Evolutionary conservation across 2,329 filamentous ascomycete species (phyloP), one percentile per base, ranked within the genome.

Genomic region (Pyricularia grisea): DNA sequence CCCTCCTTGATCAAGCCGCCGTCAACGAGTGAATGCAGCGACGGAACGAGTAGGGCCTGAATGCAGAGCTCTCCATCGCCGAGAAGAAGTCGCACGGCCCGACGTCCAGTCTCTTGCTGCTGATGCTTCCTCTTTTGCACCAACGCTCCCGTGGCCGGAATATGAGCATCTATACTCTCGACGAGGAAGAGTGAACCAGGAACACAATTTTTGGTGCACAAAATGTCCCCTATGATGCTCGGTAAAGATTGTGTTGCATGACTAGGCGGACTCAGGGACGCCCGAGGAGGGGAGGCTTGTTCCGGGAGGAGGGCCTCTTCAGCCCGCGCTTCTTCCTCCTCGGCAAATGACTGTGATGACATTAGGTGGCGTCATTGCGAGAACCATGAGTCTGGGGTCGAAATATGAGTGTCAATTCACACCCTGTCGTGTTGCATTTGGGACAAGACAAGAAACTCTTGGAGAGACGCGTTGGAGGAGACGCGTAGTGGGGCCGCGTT

Each of bases 11-110:
- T 72, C n/a, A 81, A 78, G 2, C 79, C 80, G 0, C 73, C 74
- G 60, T 84, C 79, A 10, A 85, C 77, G n/a, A 84, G 79, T 4
- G 79, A 78, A 67, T 87, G 84, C 75, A 84, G 78, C 65, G 79
- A 79, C 1, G 79, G 76, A 7, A 76, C 75, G 61, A 87, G 74
- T 9, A 87, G 74, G 0, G 83, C 84, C 73, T 87, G 85, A n/a
- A 87, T 79, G 71, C 83, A 86, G 3, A 86, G 74, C 72, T 82
- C 78, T 1, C 85, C 84, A 71, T 87, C 85, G 55, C 84, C 82
- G 0, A 87, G 79, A 0, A 87, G 68, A 12, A 87, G 71, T 2
- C 84, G 79, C 0, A 86, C 73, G 1, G 78, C 77, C 36, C 83
- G 81, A 4, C n/a, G 27, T 27, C 25, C 60, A 63, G n/a, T 30